phyloP scores from a whole-genome alignment of 306 rosid species.

The Ziziphus jujuba region DNA sequence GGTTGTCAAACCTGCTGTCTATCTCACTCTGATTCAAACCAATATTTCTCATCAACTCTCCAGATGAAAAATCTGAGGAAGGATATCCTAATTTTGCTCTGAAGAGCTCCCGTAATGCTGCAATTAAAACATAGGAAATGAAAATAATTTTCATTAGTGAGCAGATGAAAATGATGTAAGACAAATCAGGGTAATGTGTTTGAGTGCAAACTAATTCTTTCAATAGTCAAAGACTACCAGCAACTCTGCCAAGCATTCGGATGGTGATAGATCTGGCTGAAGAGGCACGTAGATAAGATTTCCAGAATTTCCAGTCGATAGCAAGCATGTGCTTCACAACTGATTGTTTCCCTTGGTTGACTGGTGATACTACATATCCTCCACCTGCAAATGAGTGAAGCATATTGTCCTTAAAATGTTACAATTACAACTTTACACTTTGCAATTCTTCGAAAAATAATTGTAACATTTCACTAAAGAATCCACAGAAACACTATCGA shows the following conservation, averaged over 20 bases:
- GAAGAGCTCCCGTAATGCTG: slow-evolving; percentile 73
- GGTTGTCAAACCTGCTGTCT: slow-evolving; percentile 42
- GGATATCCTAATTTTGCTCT: slow-evolving; percentile 52
- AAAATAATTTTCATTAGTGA: background rate
- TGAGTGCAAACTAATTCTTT: background rate
- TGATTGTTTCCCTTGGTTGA: slow-evolving; percentile 68
- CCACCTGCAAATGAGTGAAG: slow-evolving; percentile 54
- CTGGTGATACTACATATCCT: slow-evolving; percentile 78
- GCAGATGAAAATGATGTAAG: background rate
- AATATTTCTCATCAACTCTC: slow-evolving; percentile 50
- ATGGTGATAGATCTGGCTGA: slow-evolving; percentile 61
- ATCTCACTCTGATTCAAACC: slow-evolving; percentile 29
- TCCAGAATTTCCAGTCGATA: slow-evolving; percentile 89
- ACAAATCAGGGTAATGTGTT: background rate
- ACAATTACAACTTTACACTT: background rate
- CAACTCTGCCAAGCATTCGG: slow-evolving; percentile 76
- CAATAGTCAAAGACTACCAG: slow-evolving; percentile 47
- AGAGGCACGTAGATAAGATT: slow-evolving; percentile 54
- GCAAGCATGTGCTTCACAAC: slow-evolving; percentile 93
- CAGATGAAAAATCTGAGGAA: slow-evolving; percentile 48
- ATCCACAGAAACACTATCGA: no score
- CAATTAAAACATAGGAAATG: background rate
- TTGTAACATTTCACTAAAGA: no score
- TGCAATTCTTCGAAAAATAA: background rate
- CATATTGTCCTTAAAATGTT: slow-evolving; percentile 3